Base-by-base conservation (phyloP, 345 rosid genomes). In the Citrus hindsii region DNA sequence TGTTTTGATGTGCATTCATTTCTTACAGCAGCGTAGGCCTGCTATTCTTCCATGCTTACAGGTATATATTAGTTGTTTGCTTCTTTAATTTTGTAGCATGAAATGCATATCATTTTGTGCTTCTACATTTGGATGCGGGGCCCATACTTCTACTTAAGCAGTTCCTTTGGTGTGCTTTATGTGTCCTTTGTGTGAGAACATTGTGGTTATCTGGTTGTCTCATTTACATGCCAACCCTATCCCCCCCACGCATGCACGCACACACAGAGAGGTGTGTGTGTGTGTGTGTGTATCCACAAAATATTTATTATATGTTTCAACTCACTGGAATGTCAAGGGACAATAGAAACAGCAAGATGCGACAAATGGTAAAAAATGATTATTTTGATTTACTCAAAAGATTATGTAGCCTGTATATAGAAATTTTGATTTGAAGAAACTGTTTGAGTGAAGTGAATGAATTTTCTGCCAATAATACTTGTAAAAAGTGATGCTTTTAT, bases 41-140 rank as follows among this genome's bases (percentile, higher is more conserved):
- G 90, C 99, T 58, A 92, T 96, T 68, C 98, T 96, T 81, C 99
- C 99, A 33, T 96, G 97, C 85, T 92, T 96, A 81, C 99, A 96
- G 97, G 99, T 91, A 13, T 63, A 73, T 51, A 69, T 48, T 75
- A 37, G 40, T 24, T 76, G 37, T 61, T 24, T 75, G 79, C 73
- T 42, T 58, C 48, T 35, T 75, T 22, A 32, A 28, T 40, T 74
- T 53, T 53, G 33, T 21, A n/a, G 10, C 37, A 22, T 12, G 67
- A 35, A 27, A 48, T 74, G 70, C 25, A 7, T 76, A 10, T 60
- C 14, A 33, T 21, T 60, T 30, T 48, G 32, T 7, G 58, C 13
- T 65, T 32, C 30, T 13, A 21, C 5, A 8, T 69, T 77, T 21
- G 69, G 62, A 4, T 74, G 69, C 9, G 13, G 32, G 38, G 9